Evolutionary conservation across 371 early-diverging fungal genomes (phyloP).

Genomic region (Funneliformis caledonium): DNA sequence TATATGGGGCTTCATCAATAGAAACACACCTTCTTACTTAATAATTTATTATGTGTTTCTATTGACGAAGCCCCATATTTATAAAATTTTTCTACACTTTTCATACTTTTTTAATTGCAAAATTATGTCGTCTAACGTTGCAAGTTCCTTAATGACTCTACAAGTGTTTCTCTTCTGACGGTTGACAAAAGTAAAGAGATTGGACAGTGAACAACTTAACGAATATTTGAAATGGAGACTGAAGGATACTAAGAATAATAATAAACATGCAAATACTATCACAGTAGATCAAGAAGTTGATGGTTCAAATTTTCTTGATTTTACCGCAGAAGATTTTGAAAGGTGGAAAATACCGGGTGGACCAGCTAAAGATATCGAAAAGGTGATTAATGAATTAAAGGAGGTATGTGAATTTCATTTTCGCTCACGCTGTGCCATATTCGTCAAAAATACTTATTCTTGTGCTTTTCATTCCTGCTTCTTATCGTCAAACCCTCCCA

Average conservation of each 20-base stretch:
- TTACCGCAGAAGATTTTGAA: constrained; percentile 11
- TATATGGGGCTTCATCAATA: too few species aligned
- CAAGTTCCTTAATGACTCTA: not conserved
- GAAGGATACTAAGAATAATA: not conserved
- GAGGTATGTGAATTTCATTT: not conserved
- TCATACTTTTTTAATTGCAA: too few species aligned
- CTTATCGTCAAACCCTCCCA: not conserved
- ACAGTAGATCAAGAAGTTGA: not conserved
- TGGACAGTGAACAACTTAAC: not conserved
- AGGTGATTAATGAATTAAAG: constrained; percentile 11
- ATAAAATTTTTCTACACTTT: too few species aligned
- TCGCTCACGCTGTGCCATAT: not conserved
- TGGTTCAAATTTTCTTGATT: constrained; percentile 17
- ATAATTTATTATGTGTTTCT: too few species aligned
- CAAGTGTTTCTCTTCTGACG: not conserved
- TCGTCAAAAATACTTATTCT: not conserved
- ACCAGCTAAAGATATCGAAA: constrained; percentile 18
- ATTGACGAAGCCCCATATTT: too few species aligned
- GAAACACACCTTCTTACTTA: too few species aligned
- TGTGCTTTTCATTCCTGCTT: constrained; percentile 24
- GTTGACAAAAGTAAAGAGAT: not conserved
- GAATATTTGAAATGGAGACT: constrained; percentile 3
- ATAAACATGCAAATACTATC: too few species aligned
- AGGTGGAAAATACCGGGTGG: constrained; percentile 7
- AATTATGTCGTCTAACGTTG: not conserved